Conservation (phyloP, 768 basidiomycete genomes). For the Russula earlei region DNA sequence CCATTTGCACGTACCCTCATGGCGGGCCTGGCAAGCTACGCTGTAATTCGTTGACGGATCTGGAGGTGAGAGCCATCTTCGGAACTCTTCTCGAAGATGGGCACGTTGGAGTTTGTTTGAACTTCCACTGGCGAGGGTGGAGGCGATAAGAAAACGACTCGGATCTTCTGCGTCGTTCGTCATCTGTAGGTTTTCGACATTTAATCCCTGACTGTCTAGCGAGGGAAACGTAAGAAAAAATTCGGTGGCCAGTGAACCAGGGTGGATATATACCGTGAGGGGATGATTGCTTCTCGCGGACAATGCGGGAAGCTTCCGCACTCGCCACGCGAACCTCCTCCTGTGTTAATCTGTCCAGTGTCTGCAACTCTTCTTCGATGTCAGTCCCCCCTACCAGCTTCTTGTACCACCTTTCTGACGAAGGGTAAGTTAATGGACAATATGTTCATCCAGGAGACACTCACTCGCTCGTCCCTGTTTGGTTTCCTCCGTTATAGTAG, state of each 20-base stretch:
- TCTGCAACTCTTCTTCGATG: neutral
- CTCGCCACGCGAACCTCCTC: neutral
- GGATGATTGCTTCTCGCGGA: too few relatives aligned
- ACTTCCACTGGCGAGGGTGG: neutral
- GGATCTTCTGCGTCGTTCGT: too few relatives aligned
- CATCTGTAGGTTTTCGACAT: too few relatives aligned
- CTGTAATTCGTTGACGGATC: neutral
- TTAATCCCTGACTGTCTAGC: too few relatives aligned
- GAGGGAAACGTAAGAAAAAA: too few relatives aligned
- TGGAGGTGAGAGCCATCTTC: slow-evolving; percentile 1
- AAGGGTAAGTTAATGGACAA: neutral
- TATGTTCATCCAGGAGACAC: neutral
- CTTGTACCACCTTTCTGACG: neutral
- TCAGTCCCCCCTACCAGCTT: neutral
- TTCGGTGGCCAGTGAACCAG: too few relatives aligned
- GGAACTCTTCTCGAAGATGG: neutral
- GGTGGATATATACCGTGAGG: too few relatives aligned
- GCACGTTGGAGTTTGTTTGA: neutral
- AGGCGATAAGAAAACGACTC: neutral
- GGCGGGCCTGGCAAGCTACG: neutral
- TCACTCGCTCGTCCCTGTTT: neutral
- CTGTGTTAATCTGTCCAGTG: neutral
- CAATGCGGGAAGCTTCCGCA: neutral
- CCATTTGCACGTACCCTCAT: neutral
- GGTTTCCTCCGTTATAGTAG: neutral